Conservation (phyloP, 441 rosid species). For the Adansonia grandidieri region DNA sequence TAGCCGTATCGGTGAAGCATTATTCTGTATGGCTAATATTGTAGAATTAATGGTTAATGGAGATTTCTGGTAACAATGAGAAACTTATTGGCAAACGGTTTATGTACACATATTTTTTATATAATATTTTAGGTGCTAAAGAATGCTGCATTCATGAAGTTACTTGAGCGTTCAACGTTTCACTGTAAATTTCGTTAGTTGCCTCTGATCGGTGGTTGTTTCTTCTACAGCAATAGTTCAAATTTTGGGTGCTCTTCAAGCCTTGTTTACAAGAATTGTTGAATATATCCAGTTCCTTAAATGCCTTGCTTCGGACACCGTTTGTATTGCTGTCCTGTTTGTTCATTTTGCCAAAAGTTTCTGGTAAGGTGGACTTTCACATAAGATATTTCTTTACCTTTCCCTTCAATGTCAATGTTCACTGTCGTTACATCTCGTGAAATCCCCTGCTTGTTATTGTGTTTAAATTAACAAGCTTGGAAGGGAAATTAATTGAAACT, state of each 20-base stretch:
- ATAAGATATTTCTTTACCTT: neutral
- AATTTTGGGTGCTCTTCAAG: neutral
- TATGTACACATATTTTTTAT: neutral
- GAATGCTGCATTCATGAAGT: neutral
- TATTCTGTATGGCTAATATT: neutral
- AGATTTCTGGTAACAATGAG: neutral
- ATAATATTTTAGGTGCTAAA: neutral
- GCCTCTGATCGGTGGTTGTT: neutral
- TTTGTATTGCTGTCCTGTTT: neutral
- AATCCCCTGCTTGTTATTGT: neutral
- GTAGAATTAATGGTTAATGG: neutral
- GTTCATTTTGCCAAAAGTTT: neutral
- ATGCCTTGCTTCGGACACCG: neutral
- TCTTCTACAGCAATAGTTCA: neutral
- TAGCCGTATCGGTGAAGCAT: neutral
- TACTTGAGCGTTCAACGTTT: neutral
- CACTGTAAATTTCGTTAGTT: neutral
- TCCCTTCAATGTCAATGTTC: neutral
- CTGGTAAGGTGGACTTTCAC: neutral
- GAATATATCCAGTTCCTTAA: neutral
- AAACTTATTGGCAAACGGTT: neutral
- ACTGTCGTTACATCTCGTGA: neutral
- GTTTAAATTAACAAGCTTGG: neutral
- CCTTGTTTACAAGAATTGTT: neutral
- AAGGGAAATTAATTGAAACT: neutral